phyloP scores from a whole-genome alignment of 352 stramenopile species.

The Globisporangium paroecandrum region DNA sequence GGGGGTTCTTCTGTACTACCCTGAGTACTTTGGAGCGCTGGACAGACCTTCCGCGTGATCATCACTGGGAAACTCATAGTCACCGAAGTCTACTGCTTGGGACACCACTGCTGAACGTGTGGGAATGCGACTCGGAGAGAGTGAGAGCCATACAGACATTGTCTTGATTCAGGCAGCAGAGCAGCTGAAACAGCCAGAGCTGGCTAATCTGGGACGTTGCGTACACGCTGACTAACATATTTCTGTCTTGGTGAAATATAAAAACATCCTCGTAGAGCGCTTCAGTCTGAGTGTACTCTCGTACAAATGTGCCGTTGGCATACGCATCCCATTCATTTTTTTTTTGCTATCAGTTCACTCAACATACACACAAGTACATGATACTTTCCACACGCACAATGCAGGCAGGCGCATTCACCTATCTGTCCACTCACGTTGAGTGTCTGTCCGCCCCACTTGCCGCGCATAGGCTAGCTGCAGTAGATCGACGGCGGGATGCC shows the following conservation, averaged over 20 bases:
- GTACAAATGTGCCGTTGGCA: too few relatives aligned
- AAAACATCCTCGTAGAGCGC: too few relatives aligned
- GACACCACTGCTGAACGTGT: not conserved
- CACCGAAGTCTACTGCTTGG: not conserved
- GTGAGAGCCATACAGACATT: not conserved
- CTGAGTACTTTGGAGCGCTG: not conserved
- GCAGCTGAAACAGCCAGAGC: too few relatives aligned
- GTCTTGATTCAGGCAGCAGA: too few relatives aligned
- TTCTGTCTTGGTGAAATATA: too few relatives aligned
- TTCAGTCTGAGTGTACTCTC: too few relatives aligned
- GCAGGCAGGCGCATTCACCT: not conserved
- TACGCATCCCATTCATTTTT: not conserved
- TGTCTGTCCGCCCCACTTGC: too few relatives aligned
- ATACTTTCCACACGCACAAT: not conserved
- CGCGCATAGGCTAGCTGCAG: not conserved
- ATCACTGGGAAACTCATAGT: not conserved
- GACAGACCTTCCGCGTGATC: not conserved
- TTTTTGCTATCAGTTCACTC: not conserved
- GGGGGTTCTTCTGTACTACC: not conserved
- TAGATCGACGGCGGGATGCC: slow-evolving; percentile 7
- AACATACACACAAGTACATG: not conserved
- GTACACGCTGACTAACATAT: too few relatives aligned
- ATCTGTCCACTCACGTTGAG: not conserved
- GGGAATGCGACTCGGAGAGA: not conserved
- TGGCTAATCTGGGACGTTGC: too few relatives aligned